Conservation (phyloP, 768 basidiomycete species). For the Lentinula raphanica region DNA sequence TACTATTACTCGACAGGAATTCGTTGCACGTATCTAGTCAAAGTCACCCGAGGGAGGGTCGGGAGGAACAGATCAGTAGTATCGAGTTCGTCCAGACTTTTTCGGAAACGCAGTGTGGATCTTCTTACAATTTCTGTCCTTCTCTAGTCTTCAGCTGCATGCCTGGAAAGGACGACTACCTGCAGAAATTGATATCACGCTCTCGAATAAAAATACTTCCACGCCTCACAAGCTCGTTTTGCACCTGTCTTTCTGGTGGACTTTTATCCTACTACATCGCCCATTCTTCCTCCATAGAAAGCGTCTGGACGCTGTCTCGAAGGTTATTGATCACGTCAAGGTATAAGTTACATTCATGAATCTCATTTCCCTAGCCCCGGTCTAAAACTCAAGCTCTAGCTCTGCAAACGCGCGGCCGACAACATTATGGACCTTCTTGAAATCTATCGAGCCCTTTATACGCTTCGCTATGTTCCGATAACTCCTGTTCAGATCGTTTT, state of each 20-base stretch:
- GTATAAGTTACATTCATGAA: slow-evolving; percentile 8
- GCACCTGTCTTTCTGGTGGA: slow-evolving; percentile 30
- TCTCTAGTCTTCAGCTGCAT: slow-evolving; percentile 11
- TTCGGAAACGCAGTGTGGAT: background rate
- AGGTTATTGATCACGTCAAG: slow-evolving; percentile 28
- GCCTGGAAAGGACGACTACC: slow-evolving; percentile 20
- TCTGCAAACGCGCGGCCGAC: slow-evolving; percentile 29
- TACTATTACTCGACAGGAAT: too few relatives aligned
- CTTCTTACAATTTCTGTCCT: background rate
- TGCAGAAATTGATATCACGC: slow-evolving; percentile 25
- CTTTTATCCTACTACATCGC: slow-evolving; percentile 32
- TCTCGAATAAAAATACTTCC: slow-evolving; percentile 22
- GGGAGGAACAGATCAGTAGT: slow-evolving; percentile 12
- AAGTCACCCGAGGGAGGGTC: background rate
- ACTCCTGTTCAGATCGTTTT: slow-evolving; percentile 31
- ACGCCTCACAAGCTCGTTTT: slow-evolving; percentile 29
- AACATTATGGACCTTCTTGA: slow-evolving; percentile 28
- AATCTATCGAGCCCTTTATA: slow-evolving; percentile 28
- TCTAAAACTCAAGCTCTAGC: slow-evolving; percentile 13
- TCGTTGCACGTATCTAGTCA: slow-evolving; percentile 1
- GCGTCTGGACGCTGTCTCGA: slow-evolving; percentile 5
- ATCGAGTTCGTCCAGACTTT: slow-evolving; percentile 14
- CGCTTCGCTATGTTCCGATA: slow-evolving; percentile 31
- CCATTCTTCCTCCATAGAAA: slow-evolving; percentile 28
- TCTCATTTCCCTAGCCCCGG: background rate